Evolutionary conservation across 176 grass and related monocot genomes (phyloP).

Genomic region (Oryza punctata): DNA sequence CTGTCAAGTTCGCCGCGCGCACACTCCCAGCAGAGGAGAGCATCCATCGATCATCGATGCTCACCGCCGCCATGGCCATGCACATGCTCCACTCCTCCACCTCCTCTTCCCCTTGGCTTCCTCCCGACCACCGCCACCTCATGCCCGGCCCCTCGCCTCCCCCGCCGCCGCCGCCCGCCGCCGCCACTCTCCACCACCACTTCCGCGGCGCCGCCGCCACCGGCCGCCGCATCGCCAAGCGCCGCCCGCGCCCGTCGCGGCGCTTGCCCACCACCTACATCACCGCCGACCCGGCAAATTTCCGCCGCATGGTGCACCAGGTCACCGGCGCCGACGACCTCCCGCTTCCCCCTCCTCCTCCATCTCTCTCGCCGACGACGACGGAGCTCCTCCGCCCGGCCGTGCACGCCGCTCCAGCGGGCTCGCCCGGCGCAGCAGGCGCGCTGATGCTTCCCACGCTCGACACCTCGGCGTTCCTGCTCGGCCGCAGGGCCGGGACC

Average conservation of each 20-base stretch:
- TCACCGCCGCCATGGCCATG: not conserved
- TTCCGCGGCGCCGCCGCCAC: not conserved
- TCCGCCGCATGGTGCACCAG: slow-evolving; percentile 56
- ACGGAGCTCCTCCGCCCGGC: not conserved
- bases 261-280: slow-evolving; percentile 49
- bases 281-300: slow-evolving; percentile 42
- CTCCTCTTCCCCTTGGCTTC: not conserved
- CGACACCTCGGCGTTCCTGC: slow-evolving; percentile 49
- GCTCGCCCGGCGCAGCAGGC: too few relatives aligned
- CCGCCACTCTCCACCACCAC: not conserved
- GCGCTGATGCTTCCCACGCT: slow-evolving; percentile 39
- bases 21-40: not conserved
- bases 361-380: not conserved
- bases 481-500: not conserved
- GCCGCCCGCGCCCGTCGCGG: slow-evolving; percentile 46
- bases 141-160: not conserved
- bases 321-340: slow-evolving; percentile 44
- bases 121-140: not conserved
- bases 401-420: not conserved
- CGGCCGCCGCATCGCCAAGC: slow-evolving; percentile 28
- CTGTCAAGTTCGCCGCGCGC: not conserved
- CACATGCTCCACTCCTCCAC: not conserved
- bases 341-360: not conserved
- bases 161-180: not conserved
- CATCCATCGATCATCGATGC: not conserved